A percentile compares a stretch with the other conserved stretches of the same genome.
These are phyloP conservation scores for Heliocybe sulcata DNA, from an alignment of 1,284 basidiomycete species.

Conservation along the genomic window DNA sequence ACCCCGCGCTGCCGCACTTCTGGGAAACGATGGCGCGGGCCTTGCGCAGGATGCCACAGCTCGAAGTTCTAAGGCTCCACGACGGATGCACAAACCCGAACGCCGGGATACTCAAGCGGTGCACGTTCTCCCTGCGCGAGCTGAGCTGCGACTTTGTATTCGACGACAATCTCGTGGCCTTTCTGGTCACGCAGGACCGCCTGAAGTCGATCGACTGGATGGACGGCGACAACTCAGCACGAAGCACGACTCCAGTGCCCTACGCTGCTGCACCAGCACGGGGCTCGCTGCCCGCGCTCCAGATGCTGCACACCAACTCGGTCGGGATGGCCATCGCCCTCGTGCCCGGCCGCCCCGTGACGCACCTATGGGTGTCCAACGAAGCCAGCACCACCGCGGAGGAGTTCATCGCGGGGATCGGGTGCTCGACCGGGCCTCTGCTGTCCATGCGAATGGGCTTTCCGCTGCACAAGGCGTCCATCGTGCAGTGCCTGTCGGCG, in stretches of 20 bases:
- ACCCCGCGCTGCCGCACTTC: slow-evolving; percentile 4
- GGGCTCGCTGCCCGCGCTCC: not conserved
- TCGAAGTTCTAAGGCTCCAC: slow-evolving; percentile 10
- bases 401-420: not conserved
- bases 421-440: not conserved
- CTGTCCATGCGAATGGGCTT: slow-evolving; percentile 11
- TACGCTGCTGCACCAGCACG: not conserved
- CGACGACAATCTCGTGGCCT: slow-evolving; percentile 7
- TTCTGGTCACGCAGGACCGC: slow-evolving; percentile 8
- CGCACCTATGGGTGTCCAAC: slow-evolving; percentile 10
- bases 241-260: not conserved
- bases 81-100: slow-evolving; percentile 11
- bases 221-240: slow-evolving; percentile 10
- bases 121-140: slow-evolving; percentile 9
- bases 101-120: slow-evolving; percentile 9
- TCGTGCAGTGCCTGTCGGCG: slow-evolving; percentile 8
- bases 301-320: slow-evolving; percentile 10
- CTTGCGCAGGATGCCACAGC: slow-evolving; percentile 9
- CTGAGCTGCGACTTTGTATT: slow-evolving; percentile 12
- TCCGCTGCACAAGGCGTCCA: slow-evolving; percentile 6
- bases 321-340: slow-evolving; percentile 9
- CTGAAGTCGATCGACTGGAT: slow-evolving; percentile 6
- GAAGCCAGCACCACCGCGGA: not conserved
- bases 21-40: slow-evolving; percentile 10
- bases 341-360: slow-evolving; percentile 7